phyloP scores from a whole-genome alignment of 306 rosid species.

The Acacia acuminata region DNA sequence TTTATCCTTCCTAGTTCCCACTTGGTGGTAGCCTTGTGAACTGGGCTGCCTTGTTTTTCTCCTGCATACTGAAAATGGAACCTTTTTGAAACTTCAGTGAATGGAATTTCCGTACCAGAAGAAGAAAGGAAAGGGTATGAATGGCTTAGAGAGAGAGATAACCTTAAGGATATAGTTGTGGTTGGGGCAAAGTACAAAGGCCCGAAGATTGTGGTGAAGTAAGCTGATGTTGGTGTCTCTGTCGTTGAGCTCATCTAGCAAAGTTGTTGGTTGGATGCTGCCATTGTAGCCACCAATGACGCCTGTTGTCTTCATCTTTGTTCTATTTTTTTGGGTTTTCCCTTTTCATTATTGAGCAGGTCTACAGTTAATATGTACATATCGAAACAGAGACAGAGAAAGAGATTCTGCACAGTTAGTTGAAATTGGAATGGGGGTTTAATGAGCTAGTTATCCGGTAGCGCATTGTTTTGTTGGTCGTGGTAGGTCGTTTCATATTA shows the following conservation, averaged over 20 bases:
- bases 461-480: neutral
- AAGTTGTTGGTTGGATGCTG: slow-evolving; percentile 1
- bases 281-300: slow-evolving; percentile 8
- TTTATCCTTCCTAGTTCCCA: too few relatives aligned
- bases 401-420: slow-evolving; percentile 37
- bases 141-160: slow-evolving; percentile 83
- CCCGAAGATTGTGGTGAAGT: slow-evolving; percentile 55
- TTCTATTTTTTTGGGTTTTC: slow-evolving; percentile 5
- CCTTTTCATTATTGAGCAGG: slow-evolving; percentile 25
- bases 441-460: neutral
- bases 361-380: slow-evolving; percentile 55
- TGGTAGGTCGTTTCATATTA: slow-evolving; percentile 13
- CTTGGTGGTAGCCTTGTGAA: too few relatives aligned
- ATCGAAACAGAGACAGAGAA: slow-evolving; percentile 34
- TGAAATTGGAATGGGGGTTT: slow-evolving; percentile 35
- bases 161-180: slow-evolving; percentile 55
- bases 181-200: slow-evolving; percentile 65
- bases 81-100: slow-evolving; percentile 39
- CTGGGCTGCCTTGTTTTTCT: too few relatives aligned
- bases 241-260: neutral
- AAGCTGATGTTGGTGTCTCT: slow-evolving; percentile 12
- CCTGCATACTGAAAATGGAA: neutral
- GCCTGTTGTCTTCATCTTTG: slow-evolving; percentile 6
- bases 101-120: slow-evolving; percentile 51
- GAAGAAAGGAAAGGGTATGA: slow-evolving; percentile 60